Evolutionary conservation across 345 rosid species (phyloP).

Genomic region (Gossypium australe): DNA sequence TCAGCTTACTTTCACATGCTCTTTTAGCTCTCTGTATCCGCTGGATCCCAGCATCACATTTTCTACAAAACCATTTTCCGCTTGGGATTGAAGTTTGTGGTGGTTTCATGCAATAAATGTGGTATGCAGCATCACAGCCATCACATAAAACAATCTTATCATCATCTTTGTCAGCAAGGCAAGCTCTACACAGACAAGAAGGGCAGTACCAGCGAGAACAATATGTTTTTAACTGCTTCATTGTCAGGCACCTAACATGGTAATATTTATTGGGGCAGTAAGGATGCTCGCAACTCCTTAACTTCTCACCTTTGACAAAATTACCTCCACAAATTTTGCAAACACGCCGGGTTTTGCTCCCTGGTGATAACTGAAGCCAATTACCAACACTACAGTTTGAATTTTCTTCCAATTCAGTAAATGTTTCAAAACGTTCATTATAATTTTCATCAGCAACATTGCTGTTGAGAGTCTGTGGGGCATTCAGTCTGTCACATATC

Average conservation of each 20-base stretch:
- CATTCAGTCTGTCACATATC: conserved; percentile 62
- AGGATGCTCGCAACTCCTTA: conserved; percentile 60
- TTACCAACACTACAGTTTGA: conserved; percentile 35
- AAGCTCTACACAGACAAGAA: conserved; percentile 75
- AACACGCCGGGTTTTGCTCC: conserved; percentile 7
- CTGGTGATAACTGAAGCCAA: conserved; percentile 20
- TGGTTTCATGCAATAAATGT: conserved; percentile 78
- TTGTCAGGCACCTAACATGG: conserved; percentile 76
- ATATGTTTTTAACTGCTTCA: conserved; percentile 46
- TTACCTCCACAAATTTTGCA: conserved; percentile 63
- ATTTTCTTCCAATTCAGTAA: conserved; percentile 31
- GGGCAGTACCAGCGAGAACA: conserved; percentile 88
- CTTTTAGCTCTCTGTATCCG: conserved; percentile 43
- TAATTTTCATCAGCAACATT: conserved; percentile 23
- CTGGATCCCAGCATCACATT: conserved; percentile 51
- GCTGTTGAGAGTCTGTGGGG: conserved; percentile 24
- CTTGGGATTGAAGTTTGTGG: conserved; percentile 46
- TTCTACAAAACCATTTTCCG: conserved; percentile 81
- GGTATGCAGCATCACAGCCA: conserved; percentile 89
- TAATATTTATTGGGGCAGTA: conserved; percentile 58
- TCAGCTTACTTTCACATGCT: conserved; percentile 32
- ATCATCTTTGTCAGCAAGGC: conserved; percentile 73
- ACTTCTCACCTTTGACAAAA: conserved; percentile 34
- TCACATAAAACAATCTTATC: conserved; percentile 78
- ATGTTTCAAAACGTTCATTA: conserved; percentile 28